A percentile compares a stretch with the other conserved stretches of the same genome.
Conservation (phyloP, 352 stramenopile genomes). For the Phytophthora pisi region DNA sequence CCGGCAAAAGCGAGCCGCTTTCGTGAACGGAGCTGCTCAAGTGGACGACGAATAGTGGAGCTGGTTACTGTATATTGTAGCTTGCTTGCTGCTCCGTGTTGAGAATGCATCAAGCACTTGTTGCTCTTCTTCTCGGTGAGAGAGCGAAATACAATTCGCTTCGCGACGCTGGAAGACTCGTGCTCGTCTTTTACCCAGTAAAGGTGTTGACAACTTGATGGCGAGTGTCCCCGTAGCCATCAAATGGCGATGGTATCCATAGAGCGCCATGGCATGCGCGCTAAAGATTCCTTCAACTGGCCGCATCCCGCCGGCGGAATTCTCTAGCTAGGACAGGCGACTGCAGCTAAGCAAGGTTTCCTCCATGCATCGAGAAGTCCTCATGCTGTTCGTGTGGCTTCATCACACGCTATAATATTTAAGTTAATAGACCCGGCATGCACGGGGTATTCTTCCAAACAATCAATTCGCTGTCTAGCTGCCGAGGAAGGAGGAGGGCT, state of each 20-base stretch:
- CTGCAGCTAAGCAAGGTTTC: no score
- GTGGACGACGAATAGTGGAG: not conserved
- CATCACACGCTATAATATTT: slow-evolving; percentile 35
- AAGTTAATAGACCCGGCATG: slow-evolving; percentile 27
- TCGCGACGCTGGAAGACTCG: not conserved
- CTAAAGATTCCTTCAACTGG: slow-evolving; percentile 14
- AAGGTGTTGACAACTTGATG: not conserved
- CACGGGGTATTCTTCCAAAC: slow-evolving; percentile 26
- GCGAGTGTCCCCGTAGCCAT: not conserved
- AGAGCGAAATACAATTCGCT: not conserved
- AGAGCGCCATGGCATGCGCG: not conserved
- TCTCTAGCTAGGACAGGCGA: not conserved
- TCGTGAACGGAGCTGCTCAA: not conserved
- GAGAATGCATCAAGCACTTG: no score
- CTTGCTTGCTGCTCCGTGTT: not conserved
- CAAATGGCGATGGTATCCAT: not conserved
- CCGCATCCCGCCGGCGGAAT: not conserved
- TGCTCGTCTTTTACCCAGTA: not conserved
- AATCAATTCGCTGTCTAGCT: slow-evolving; percentile 26
- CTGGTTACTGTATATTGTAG: not conserved
- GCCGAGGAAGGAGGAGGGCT: slow-evolving; percentile 5
- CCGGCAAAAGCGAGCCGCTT: not conserved
- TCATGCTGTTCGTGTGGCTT: slow-evolving; percentile 8
- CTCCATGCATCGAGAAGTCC: not conserved
- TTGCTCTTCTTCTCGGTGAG: not conserved